phyloP scores from a whole-genome alignment of 306 rosid genomes.

The Pterocarpus macrocarpus region DNA sequence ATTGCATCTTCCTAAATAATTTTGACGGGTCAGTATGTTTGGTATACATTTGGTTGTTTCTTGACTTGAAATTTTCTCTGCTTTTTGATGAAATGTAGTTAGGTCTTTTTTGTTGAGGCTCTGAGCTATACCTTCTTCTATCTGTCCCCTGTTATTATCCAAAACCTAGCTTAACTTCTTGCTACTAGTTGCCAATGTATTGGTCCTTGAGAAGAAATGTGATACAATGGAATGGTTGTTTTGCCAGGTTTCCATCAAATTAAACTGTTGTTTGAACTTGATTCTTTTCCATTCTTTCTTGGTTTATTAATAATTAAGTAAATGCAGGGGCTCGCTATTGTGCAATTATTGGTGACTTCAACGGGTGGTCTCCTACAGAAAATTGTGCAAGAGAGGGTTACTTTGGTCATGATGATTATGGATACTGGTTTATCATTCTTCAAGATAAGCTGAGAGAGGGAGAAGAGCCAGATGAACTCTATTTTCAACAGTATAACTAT shows the following conservation, averaged over 20 bases:
- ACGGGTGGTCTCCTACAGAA: conserved; percentile 90
- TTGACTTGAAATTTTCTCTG: conserved; percentile 18
- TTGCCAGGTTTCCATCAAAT: conserved; percentile 27
- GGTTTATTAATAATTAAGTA: conserved; percentile 37
- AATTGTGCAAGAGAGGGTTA: conserved; percentile 91
- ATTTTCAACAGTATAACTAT: conserved; percentile 93
- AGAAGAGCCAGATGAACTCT: conserved; percentile 86
- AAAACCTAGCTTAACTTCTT: conserved; percentile 31
- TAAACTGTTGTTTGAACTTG: conserved; percentile 33
- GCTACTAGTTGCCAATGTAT: conserved; percentile 17
- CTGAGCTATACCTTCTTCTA: conserved; percentile 21
- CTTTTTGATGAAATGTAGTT: conserved; percentile 33
- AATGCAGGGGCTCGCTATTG: conserved; percentile 92
- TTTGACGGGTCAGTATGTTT: conserved; percentile 30
- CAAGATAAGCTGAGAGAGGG: conserved; percentile 90
- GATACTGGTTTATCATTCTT: conserved; percentile 95
- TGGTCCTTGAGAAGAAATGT: conserved; percentile 30
- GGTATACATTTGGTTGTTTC: conserved; percentile 9
- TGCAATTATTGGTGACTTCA: conserved; percentile 89
- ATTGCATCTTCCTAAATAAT: background rate
- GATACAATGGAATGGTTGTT: background rate
- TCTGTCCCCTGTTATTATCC: conserved; percentile 10
- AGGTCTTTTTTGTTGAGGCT: conserved; percentile 10
- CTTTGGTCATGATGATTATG: conserved; percentile 93
- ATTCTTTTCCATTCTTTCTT: conserved; percentile 37